Evolutionary conservation across 208 protist species (phyloP), one percentile per base, ranked within the genome.

Genomic region (Crithidia acanthocephali): DNA sequence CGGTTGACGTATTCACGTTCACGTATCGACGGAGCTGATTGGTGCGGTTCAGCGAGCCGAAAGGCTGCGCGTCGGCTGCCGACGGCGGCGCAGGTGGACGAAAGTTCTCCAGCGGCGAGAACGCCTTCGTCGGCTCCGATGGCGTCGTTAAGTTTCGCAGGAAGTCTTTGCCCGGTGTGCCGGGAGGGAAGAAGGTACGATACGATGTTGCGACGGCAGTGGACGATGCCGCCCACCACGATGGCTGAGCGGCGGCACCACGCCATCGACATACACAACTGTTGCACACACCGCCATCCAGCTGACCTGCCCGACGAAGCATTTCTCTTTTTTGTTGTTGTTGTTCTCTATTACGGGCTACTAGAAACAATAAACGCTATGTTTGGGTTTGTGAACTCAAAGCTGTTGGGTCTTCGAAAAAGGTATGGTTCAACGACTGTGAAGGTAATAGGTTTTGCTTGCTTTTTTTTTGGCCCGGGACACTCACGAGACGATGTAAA

Each of bases 11-110:
- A 52, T 87, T 83, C 23, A 76, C 56, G 53, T 85, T 85, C 15
- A 76, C 75, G 63, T 85, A 84, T 47, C 79, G 76, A 37, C 72
- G 66, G 18, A 81, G 58, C 7, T 68, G 55, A 48, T 81, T 72
- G 0, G 60, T 74, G 50, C 78, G 72, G 37, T 86, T 84, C 7
- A 85, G 74, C 20, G 61, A 75, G 44, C 80, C 84, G 50, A 91
- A 94, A 4, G 88, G 84, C 57, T 69, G 80, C 15, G 85, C 85
- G 57, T 94, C 88, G 0, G 76, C 63, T 6, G 87, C 88, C 11
- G 72, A 72, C 16, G 84, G 85, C 60, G 81, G 74, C 15, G 83
- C 44, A 8, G 74, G 70, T 13, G 80, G 80, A 2, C 81, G 85
- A 28, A 90, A 59, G n/a, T 44, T 50, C 23, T 74, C 62, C 8